These are phyloP conservation scores for Celoporthe dispersa DNA, from an alignment of 2,329 filamentous ascomycete species.

Conservation along the genomic window DNA sequence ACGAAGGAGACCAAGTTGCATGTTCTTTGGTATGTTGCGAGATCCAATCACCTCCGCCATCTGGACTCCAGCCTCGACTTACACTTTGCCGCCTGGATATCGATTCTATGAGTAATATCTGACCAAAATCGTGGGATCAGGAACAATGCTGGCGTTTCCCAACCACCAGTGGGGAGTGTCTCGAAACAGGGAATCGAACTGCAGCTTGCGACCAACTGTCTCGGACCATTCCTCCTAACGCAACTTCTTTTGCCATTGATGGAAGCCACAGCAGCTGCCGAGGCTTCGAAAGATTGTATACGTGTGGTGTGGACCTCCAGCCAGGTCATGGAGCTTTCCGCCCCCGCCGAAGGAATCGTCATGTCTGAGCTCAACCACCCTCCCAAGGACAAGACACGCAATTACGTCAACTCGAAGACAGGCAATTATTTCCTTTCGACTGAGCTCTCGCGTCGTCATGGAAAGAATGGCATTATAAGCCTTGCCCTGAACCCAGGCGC, in stretches of 20 bases:
- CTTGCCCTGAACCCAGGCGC: conserved; percentile 31
- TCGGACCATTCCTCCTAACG: conserved; percentile 16
- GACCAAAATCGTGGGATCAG: conserved; percentile 20
- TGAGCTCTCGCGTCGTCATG: conserved; percentile 28
- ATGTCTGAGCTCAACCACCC: conserved; percentile 32
- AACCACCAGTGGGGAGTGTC: background rate
- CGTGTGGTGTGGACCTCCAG: conserved; percentile 32
- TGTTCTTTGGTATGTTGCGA: conserved; percentile 35
- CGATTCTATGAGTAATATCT: background rate
- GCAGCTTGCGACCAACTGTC: conserved; percentile 14
- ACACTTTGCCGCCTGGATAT: background rate
- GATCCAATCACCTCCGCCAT: background rate
- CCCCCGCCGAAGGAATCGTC: conserved; percentile 27
- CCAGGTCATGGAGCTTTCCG: conserved; percentile 31
- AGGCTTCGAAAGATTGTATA: conserved; percentile 5
- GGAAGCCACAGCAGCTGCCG: background rate
- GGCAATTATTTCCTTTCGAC: conserved; percentile 32
- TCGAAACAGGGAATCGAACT: conserved; percentile 17
- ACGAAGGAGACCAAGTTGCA: conserved; percentile 37
- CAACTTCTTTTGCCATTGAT: conserved; percentile 14
- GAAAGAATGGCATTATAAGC: conserved; percentile 25
- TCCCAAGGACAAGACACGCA: conserved; percentile 26
- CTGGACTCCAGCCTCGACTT: background rate
- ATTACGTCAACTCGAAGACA: conserved; percentile 33
- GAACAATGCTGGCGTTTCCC: conserved; percentile 44